Evolutionary conservation across 345 rosid species (phyloP).

Genomic region (Anastatica hierochuntica): DNA sequence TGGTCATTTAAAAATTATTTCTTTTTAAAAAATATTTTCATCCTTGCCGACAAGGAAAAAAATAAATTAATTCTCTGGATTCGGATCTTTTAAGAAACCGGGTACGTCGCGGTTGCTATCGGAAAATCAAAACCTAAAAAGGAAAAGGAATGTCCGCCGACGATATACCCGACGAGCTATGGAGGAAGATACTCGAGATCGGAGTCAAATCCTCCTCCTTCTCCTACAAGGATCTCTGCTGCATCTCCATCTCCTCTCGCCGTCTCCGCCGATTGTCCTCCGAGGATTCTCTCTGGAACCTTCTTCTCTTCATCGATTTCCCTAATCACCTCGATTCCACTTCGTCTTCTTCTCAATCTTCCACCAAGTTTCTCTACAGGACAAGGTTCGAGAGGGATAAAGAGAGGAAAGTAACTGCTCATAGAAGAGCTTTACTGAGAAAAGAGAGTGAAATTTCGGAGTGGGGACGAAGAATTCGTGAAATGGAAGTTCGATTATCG

Average conservation of each 20-base stretch:
- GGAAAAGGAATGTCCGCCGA: too few relatives aligned
- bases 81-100: too few relatives aligned
- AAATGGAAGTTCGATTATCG: constrained; percentile 33
- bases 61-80: too few relatives aligned
- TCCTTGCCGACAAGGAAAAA: too few relatives aligned
- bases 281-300: constrained; percentile 61
- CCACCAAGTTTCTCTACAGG: constrained; percentile 38
- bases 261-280: constrained; percentile 57
- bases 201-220: constrained; percentile 39
- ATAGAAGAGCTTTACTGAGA: constrained; percentile 50
- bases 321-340: constrained; percentile 13
- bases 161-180: constrained; percentile 68
- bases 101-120: too few relatives aligned
- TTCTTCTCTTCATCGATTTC: constrained; percentile 46
- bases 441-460: constrained; percentile 67
- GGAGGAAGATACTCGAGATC: constrained; percentile 54
- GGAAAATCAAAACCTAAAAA: too few relatives aligned
- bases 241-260: constrained; percentile 66
- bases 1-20: too few relatives aligned
- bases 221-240: constrained; percentile 59
- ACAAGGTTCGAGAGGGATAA: constrained; percentile 63
- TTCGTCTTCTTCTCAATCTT: constrained; percentile 20
- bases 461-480: constrained; percentile 40
- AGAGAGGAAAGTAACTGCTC: constrained; percentile 42
- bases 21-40: too few relatives aligned